phyloP scores from a whole-genome alignment of 768 basidiomycete genomes.

The Lentinula sp. region DNA sequence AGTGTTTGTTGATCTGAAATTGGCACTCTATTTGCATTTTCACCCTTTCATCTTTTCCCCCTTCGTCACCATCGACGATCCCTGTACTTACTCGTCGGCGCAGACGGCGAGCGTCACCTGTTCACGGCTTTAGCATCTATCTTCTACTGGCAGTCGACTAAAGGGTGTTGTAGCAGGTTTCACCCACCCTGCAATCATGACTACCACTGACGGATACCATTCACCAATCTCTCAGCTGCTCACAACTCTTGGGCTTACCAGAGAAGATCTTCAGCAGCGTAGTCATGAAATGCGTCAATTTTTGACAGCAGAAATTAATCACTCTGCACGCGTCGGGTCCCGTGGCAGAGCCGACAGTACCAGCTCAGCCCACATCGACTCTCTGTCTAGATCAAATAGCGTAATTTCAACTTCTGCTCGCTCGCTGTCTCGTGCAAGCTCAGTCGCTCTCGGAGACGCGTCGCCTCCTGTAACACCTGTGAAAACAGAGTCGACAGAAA shows the following conservation, averaged over 20 bases:
- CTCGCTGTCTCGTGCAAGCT: conserved; percentile 38
- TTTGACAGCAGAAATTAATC: conserved; percentile 48
- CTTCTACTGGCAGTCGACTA: background rate
- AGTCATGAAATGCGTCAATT: conserved; percentile 80
- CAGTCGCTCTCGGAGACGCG: conserved; percentile 44
- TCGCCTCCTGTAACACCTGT: conserved; percentile 58
- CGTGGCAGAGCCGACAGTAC: conserved; percentile 25
- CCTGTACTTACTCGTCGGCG: background rate
- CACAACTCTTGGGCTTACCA: conserved; percentile 66
- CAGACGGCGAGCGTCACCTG: background rate
- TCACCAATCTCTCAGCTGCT: conserved; percentile 75
- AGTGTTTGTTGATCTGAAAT: conserved; percentile 7
- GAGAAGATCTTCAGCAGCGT: conserved; percentile 65
- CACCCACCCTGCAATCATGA: conserved; percentile 22
- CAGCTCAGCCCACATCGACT: conserved; percentile 28
- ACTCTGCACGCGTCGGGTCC: conserved; percentile 38
- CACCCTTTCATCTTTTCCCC: conserved; percentile 1
- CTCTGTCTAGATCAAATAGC: conserved; percentile 28
- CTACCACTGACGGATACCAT: conserved; percentile 25
- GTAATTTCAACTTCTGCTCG: conserved; percentile 31
- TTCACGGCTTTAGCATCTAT: background rate
- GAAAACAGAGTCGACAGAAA: conserved; percentile 56
- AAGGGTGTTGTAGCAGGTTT: background rate
- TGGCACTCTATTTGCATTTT: conserved; percentile 9
- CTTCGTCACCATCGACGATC: background rate